These are phyloP conservation scores for Iris macrosiphon DNA, from an alignment of 106 monocot genomes.

Conservation along the genomic window DNA sequence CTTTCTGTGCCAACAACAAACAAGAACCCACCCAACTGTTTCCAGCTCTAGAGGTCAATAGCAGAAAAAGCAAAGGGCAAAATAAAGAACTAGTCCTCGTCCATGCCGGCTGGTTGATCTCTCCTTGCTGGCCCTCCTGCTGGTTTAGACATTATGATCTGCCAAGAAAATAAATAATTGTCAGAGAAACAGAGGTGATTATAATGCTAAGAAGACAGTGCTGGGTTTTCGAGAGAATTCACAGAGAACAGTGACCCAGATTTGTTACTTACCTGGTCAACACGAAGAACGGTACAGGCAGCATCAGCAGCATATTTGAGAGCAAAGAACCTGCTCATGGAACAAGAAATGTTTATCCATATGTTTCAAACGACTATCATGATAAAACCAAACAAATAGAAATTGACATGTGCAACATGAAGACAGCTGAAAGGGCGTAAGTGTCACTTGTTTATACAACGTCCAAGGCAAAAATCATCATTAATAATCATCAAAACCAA, in stretches of 20 bases:
- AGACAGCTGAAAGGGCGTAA: no score
- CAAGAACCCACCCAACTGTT: no score
- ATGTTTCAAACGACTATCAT: no score
- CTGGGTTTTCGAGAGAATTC: neutral
- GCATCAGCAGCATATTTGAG: slow-evolving; percentile 99
- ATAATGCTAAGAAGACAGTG: no score
- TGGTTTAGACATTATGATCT: slow-evolving; percentile 98
- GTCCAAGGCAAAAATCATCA: no score
- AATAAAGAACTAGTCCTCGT: slow-evolving; percentile 92
- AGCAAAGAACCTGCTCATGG: slow-evolving; percentile 85
- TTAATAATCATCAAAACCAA: no score
- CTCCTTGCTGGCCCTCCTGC: slow-evolving; percentile 82
- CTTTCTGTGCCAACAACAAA: no score
- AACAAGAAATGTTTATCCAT: no score
- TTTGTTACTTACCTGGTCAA: slow-evolving; percentile 77
- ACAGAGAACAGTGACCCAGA: neutral
- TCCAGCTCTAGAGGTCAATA: no score
- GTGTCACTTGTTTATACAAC: no score
- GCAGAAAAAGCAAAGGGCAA: no score
- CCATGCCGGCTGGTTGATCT: slow-evolving; percentile 69
- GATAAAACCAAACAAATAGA: neutral
- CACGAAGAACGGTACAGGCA: slow-evolving; percentile 92
- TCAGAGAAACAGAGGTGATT: no score
- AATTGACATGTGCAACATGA: neutral
- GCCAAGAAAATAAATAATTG: slow-evolving; percentile 5